These are phyloP conservation scores for Globisporangium nagaii DNA, from an alignment of 352 stramenopile genomes.

Conservation along the genomic window DNA sequence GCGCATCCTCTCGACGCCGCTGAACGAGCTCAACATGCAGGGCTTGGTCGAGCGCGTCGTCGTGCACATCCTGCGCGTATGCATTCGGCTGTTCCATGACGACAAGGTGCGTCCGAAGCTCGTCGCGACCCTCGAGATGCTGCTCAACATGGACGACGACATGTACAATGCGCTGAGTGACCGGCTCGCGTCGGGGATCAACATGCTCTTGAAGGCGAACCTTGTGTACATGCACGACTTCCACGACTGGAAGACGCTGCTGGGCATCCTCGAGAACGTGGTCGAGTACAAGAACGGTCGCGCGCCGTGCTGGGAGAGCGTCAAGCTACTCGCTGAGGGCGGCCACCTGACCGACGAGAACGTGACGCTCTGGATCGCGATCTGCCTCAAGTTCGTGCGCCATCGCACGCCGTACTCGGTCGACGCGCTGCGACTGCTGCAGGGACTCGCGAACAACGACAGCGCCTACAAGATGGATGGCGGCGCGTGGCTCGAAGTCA, in stretches of 20 bases:
- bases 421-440: conserved; percentile 68
- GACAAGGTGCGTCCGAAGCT: conserved; percentile 76
- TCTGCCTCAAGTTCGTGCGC: conserved; percentile 72
- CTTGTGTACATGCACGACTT: conserved; percentile 87
- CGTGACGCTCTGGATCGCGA: conserved; percentile 77
- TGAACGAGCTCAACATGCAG: conserved; percentile 73
- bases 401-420: conserved; percentile 73
- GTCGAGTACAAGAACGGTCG: conserved; percentile 76
- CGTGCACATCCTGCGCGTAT: conserved; percentile 81
- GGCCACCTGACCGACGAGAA: conserved; percentile 74
- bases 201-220: conserved; percentile 83
- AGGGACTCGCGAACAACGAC: conserved; percentile 68
- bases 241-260: conserved; percentile 66
- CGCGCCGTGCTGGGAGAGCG: conserved; percentile 70
- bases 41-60: conserved; percentile 79
- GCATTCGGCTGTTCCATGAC: conserved; percentile 84
- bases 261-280: conserved; percentile 71
- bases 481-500: conserved; percentile 74
- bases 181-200: conserved; percentile 70
- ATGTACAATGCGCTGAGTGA: conserved; percentile 82
- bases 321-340: conserved; percentile 62
- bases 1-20: conserved; percentile 62
- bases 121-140: conserved; percentile 69
- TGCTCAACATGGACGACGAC: conserved; percentile 73
- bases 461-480: conserved; percentile 72